Evolutionary conservation across 176 grass and related monocot genomes (phyloP).

Genomic region (Musa schizocarpa): DNA sequence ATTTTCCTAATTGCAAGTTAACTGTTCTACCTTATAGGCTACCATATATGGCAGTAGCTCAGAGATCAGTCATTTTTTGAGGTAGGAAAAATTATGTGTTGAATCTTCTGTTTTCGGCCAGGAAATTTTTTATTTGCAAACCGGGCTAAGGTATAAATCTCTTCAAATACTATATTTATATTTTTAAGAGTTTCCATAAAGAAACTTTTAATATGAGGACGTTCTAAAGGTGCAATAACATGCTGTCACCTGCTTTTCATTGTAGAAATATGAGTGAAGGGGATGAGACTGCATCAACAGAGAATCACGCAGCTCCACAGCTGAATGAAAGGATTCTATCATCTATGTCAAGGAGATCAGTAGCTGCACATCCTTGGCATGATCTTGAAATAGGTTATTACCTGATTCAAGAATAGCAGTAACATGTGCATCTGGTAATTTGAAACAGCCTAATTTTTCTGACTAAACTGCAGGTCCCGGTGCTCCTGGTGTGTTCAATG

Average conservation of each 20-base stretch:
- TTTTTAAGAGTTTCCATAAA: too few relatives aligned
- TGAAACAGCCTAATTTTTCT: not conserved
- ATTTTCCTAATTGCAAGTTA: too few relatives aligned
- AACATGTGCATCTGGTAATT: not conserved
- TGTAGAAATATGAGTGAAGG: conserved; percentile 35
- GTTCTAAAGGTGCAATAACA: too few relatives aligned
- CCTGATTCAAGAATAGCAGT: not conserved
- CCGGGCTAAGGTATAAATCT: too few relatives aligned
- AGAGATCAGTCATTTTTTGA: too few relatives aligned
- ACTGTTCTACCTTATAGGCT: too few relatives aligned
- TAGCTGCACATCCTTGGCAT: conserved; percentile 93
- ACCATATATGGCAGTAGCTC: too few relatives aligned
- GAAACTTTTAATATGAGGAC: too few relatives aligned
- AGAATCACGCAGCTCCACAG: conserved; percentile 29
- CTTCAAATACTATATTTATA: too few relatives aligned
- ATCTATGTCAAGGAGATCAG: conserved; percentile 68
- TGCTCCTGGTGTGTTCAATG: conserved; percentile 82
- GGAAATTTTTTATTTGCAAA: too few relatives aligned
- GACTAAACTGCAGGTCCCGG: conserved; percentile 40
- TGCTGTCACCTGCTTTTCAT: not conserved
- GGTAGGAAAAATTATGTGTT: too few relatives aligned
- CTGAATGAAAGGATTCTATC: conserved; percentile 93
- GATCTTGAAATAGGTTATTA: conserved; percentile 79
- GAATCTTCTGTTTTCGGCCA: too few relatives aligned
- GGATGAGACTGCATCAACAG: conserved; percentile 5